These are phyloP conservation scores for Yamadazyma sp. DNA, from an alignment of 1,139 yeast genomes.

Conservation along the genomic window DNA sequence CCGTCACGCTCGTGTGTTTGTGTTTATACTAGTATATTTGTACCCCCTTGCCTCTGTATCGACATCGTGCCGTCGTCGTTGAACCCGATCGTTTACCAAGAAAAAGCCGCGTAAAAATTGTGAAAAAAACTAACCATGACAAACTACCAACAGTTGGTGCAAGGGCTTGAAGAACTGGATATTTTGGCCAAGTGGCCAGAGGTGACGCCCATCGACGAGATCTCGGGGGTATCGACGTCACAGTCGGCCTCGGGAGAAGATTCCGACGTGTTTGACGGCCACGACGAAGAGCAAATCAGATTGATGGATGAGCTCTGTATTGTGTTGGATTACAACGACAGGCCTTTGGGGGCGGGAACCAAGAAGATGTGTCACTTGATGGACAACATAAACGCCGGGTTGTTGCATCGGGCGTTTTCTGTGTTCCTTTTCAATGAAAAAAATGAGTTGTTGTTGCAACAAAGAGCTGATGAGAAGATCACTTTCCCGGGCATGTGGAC, in stretches of 20 bases:
- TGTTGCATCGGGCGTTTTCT: slow-evolving; percentile 92
- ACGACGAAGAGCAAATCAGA: slow-evolving; percentile 90
- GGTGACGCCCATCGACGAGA: slow-evolving; percentile 51
- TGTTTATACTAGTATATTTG: too few species aligned
- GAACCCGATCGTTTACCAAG: not conserved
- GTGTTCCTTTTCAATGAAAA: slow-evolving; percentile 84
- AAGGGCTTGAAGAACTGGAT: slow-evolving; percentile 44
- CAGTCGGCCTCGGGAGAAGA: slow-evolving; percentile 19
- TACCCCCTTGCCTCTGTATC: too few species aligned
- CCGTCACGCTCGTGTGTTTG: too few species aligned
- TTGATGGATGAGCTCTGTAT: slow-evolving; percentile 97
- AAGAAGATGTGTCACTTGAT: slow-evolving; percentile 90
- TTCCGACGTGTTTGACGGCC: slow-evolving; percentile 63
- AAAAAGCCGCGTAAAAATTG: not conserved
- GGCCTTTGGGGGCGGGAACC: slow-evolving; percentile 89
- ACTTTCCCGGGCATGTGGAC: slow-evolving; percentile 98
- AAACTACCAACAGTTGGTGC: slow-evolving; percentile 40
- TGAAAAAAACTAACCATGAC: slow-evolving; percentile 1
- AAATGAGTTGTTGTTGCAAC: slow-evolving; percentile 79
- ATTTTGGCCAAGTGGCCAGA: slow-evolving; percentile 65
- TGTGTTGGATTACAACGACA: slow-evolving; percentile 83
- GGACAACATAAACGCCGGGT: slow-evolving; percentile 81
- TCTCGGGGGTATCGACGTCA: slow-evolving; percentile 45
- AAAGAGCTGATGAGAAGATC: slow-evolving; percentile 93
- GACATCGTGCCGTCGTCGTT: not conserved